Percentiles rank a stretch among this genome's conserved stretches.
Conservation (phyloP, 306 rosid genomes). For the Dryas octopetala region DNA sequence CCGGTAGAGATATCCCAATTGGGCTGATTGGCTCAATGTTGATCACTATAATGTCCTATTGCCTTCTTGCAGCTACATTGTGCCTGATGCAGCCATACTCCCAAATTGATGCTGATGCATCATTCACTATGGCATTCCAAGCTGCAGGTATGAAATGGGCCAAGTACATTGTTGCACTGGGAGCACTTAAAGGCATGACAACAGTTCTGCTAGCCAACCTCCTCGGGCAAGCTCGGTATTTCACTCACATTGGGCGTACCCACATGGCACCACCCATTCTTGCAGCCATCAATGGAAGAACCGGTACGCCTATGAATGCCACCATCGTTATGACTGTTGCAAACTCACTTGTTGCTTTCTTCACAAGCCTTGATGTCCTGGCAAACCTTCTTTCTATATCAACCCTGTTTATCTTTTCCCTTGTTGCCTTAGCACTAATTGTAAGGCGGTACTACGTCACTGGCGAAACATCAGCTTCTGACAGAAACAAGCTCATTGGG, state of each 20-base stretch:
- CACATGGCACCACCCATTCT: conserved; percentile 37
- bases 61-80: conserved; percentile 25
- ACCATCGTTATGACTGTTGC: conserved; percentile 31
- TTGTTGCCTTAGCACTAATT: conserved; percentile 18
- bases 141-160: conserved; percentile 33
- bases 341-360: conserved; percentile 37
- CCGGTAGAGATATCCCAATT: conserved; percentile 23
- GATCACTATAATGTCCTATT: conserved; percentile 8
- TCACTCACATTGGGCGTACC: conserved; percentile 37
- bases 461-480: conserved; percentile 15
- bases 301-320: conserved; percentile 31
- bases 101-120: conserved; percentile 28
- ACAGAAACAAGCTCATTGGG: conserved; percentile 18
- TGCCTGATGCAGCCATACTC: conserved; percentile 25
- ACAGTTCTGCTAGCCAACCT: conserved; percentile 28
- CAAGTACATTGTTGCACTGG: conserved; percentile 33
- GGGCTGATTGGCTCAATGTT: conserved; percentile 32
- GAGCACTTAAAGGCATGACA: conserved; percentile 36
- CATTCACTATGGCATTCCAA: conserved; percentile 20
- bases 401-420: conserved; percentile 33
- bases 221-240: conserved; percentile 34
- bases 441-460: conserved; percentile 31
- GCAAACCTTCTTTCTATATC: conserved; percentile 37
- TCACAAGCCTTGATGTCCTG: conserved; percentile 32
- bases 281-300: conserved; percentile 27